A percentile compares a stretch with the other conserved stretches of the same genome.
phyloP scores from a whole-genome alignment of 768 basidiomycete genomes.

The Albatrellus ellisii region DNA sequence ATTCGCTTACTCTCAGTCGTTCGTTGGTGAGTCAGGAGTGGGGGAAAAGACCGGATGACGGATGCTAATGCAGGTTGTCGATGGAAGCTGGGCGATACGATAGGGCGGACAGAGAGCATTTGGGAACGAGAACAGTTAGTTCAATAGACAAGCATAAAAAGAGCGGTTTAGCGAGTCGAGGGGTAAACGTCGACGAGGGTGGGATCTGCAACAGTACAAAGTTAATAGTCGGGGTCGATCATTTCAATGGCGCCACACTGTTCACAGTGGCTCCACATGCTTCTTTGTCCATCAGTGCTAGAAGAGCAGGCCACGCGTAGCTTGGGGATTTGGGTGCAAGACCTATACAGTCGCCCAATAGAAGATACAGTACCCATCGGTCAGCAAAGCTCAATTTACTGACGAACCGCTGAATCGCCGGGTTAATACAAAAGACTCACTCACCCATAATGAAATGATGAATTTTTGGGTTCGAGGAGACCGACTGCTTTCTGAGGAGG shows the following conservation, averaged over 20 bases:
- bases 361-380: constrained; percentile 1
- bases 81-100: too few species aligned
- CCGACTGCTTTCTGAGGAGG: constrained; percentile 36
- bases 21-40: too few species aligned
- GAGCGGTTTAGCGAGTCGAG: too few species aligned
- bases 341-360: constrained; percentile 24
- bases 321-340: constrained; percentile 73
- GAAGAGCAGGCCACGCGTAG: constrained; percentile 68
- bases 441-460: constrained; percentile 64
- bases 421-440: constrained; percentile 13
- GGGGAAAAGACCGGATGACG: too few species aligned
- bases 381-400: constrained; percentile 9
- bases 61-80: too few species aligned
- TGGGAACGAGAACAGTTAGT: too few species aligned
- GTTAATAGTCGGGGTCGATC: constrained; percentile 55
- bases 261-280: constrained; percentile 86
- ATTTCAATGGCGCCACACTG: constrained; percentile 83
- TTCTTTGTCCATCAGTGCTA: constrained; percentile 52
- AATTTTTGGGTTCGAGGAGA: constrained; percentile 47
- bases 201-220: too few species aligned
- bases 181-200: too few species aligned
- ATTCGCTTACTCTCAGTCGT: too few species aligned
- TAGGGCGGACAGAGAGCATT: too few species aligned
- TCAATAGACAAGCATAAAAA: too few species aligned
- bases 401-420: neutral